These are phyloP conservation scores for Metschnikowia noctiluminum DNA, from an alignment of 805 yeast genomes.

Conservation along the genomic window DNA sequence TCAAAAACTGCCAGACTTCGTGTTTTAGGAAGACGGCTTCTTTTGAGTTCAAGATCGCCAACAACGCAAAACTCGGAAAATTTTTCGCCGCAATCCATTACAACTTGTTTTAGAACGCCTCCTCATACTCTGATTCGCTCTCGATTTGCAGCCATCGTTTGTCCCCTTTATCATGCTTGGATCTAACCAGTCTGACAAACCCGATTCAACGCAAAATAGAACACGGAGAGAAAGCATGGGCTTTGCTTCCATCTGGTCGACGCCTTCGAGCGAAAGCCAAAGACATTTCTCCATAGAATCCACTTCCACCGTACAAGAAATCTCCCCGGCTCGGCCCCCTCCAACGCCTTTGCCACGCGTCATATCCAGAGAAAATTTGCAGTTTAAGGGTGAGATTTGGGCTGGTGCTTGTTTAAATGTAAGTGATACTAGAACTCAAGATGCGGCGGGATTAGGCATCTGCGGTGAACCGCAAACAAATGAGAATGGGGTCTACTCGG, in stretches of 20 bases:
- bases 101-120: background rate
- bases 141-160: background rate
- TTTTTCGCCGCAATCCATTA: background rate
- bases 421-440: background rate
- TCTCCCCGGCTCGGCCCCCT: constrained; percentile 6
- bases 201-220: background rate
- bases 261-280: constrained; percentile 3
- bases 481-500: background rate
- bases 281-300: constrained; percentile 11
- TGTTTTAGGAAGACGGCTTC: background rate
- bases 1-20: background rate
- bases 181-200: constrained; percentile 1
- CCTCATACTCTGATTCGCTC: background rate
- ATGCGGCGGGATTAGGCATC: constrained; percentile 4
- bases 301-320: background rate
- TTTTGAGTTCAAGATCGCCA: background rate
- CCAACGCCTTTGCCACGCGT: constrained; percentile 6
- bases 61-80: background rate
- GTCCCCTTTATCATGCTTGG: constrained; percentile 5
- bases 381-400: too few species aligned
- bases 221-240: constrained; percentile 5
- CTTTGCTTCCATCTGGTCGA: constrained; percentile 10
- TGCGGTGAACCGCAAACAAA: background rate
- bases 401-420: background rate
- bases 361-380: background rate